Conservation (phyloP, 2,329 filamentous ascomycete genomes). For the Fusarium sp. region DNA sequence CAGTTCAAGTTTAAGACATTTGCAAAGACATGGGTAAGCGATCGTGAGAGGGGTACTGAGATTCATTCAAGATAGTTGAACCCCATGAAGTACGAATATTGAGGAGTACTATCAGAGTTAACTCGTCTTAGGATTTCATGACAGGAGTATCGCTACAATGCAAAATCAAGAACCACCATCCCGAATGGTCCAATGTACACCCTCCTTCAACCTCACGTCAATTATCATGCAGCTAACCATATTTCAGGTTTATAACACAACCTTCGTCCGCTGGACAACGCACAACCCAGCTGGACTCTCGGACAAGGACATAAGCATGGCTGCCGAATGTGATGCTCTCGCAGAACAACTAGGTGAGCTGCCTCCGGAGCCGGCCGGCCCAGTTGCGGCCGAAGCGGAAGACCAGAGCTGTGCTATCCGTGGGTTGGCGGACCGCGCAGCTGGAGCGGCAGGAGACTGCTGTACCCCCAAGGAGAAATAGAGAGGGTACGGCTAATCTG, state of each 20-base stretch:
- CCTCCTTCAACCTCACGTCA: not conserved
- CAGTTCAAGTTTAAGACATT: conserved; percentile 72
- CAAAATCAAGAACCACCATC: conserved; percentile 75
- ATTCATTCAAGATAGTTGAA: not conserved
- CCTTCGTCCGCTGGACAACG: conserved; percentile 78
- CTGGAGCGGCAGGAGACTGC: conserved; percentile 60
- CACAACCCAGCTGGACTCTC: conserved; percentile 74
- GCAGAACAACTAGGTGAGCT: conserved; percentile 67
- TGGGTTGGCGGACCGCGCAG: conserved; percentile 58
- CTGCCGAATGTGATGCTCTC: conserved; percentile 67
- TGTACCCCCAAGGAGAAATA: conserved; percentile 58
- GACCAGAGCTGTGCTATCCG: conserved; percentile 49
- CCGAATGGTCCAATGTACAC: conserved; percentile 77
- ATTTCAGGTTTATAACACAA: conserved; percentile 72
- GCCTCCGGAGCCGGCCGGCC: conserved; percentile 42
- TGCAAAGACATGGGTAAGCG: conserved; percentile 69
- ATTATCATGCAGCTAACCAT: not conserved
- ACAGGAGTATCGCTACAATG: conserved; percentile 74
- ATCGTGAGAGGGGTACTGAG: not conserved
- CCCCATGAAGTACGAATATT: not conserved
- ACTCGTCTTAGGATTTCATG: conserved; percentile 72
- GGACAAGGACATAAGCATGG: conserved; percentile 69
- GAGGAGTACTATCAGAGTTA: not conserved
- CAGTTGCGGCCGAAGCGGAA: conserved; percentile 32
- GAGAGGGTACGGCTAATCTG: conserved; percentile 4